Evolutionary conservation across 805 yeast species (phyloP).

Genomic region (Candida gorgasii): DNA sequence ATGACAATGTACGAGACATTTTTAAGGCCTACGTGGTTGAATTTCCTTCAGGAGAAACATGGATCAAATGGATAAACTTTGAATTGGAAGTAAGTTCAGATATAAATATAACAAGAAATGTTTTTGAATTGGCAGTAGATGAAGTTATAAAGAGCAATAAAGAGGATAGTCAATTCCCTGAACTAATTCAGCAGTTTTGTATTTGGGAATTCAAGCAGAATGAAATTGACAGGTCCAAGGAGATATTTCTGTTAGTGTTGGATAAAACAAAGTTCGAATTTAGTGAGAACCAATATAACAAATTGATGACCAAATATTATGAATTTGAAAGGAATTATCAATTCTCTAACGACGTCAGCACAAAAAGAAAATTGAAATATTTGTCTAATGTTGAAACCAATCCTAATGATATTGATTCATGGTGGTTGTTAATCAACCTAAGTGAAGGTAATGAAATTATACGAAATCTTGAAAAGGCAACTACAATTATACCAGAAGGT

Average conservation of each 20-base stretch:
- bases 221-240: slow-evolving; percentile 64
- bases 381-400: slow-evolving; percentile 46
- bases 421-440: slow-evolving; percentile 76
- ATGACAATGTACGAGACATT: slow-evolving; percentile 55
- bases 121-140: slow-evolving; percentile 69
- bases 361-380: slow-evolving; percentile 58
- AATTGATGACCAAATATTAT: slow-evolving; percentile 41
- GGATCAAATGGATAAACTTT: slow-evolving; percentile 76
- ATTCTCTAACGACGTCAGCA: slow-evolving; percentile 50
- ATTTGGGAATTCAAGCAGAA: slow-evolving; percentile 63
- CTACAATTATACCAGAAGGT: slow-evolving; percentile 37
- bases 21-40: slow-evolving; percentile 53
- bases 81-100: slow-evolving; percentile 42
- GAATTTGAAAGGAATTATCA: slow-evolving; percentile 71
- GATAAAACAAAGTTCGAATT: slow-evolving; percentile 25
- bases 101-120: slow-evolving; percentile 56
- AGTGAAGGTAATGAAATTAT: slow-evolving; percentile 37
- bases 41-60: slow-evolving; percentile 45
- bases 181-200: slow-evolving; percentile 57
- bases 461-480: slow-evolving; percentile 45
- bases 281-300: slow-evolving; percentile 33
- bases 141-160: slow-evolving; percentile 31
- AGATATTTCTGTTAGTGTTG: slow-evolving; percentile 55
- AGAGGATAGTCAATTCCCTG: slow-evolving; percentile 29
- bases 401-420: slow-evolving; percentile 67